Percentiles rank a stretch among this genome's conserved stretches.
Conservation (phyloP, 495 filamentous ascomycete species). For the Penicillium simplicissimum region DNA sequence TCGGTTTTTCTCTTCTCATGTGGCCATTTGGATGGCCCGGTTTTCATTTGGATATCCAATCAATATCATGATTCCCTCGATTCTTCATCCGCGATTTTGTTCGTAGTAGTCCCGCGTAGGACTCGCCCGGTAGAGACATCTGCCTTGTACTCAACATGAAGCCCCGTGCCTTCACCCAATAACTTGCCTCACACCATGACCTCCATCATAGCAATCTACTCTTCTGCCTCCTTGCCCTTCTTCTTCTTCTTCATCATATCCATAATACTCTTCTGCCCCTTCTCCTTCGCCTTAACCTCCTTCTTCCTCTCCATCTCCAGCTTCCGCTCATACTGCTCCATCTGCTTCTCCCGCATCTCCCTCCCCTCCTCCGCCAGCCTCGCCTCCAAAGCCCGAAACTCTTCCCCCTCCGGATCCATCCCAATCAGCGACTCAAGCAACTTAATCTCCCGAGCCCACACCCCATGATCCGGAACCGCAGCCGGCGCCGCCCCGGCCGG, state of each 20-base stretch:
- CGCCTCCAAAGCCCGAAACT: conserved; percentile 65
- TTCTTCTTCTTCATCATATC: conserved; percentile 41
- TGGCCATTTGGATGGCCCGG: not conserved
- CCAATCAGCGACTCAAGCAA: conserved; percentile 85
- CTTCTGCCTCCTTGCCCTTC: conserved; percentile 16
- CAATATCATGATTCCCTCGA: conserved; percentile 1
- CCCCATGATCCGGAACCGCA: conserved; percentile 64
- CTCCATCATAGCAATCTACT: not conserved
- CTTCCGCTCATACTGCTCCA: conserved; percentile 75
- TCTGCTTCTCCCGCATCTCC: conserved; percentile 69
- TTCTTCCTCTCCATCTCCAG: conserved; percentile 59
- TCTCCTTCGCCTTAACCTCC: conserved; percentile 40
- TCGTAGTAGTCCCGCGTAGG: no score
- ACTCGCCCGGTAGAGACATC: not conserved
- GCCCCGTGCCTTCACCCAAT: not conserved
- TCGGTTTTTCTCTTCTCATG: conserved; percentile 14
- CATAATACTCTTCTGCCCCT: conserved; percentile 45
- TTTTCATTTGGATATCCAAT: conserved; percentile 3
- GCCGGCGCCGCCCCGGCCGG: conserved; percentile 25
- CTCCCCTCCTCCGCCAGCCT: conserved; percentile 66
- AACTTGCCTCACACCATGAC: not conserved
- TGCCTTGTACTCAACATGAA: not conserved
- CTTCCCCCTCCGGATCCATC: conserved; percentile 67
- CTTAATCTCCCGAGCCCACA: conserved; percentile 88
- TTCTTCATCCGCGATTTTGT: no score